Conservation (phyloP, 1,139 yeast species). For the Geotrichum histeridarum region DNA sequence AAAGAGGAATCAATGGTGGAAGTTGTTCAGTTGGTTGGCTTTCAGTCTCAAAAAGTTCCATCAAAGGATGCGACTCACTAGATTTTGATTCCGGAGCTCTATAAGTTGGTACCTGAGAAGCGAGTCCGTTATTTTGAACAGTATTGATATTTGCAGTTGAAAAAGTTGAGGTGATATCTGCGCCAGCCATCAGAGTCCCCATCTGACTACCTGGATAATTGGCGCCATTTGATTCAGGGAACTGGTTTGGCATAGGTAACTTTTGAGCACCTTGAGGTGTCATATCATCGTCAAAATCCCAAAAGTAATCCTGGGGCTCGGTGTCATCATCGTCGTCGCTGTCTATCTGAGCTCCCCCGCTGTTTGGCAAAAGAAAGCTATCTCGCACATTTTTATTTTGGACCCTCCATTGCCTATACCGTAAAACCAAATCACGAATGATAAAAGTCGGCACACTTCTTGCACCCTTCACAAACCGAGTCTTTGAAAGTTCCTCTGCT, state of each 20-base stretch:
- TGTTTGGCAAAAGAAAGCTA: conserved; percentile 21
- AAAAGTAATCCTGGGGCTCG: conserved; percentile 58
- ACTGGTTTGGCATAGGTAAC: background rate
- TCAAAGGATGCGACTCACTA: conserved; percentile 17
- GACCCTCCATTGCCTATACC: conserved; percentile 67
- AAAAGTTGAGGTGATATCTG: background rate
- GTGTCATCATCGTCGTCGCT: conserved; percentile 33
- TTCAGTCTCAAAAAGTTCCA: conserved; percentile 18
- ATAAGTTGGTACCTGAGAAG: background rate
- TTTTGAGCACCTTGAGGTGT: background rate
- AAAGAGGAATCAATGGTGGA: conserved; percentile 8
- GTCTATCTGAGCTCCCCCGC: conserved; percentile 26
- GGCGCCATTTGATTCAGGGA: background rate
- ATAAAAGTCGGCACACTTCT: conserved; percentile 55
- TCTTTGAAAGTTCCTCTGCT: conserved; percentile 77
- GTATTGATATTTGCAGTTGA: background rate
- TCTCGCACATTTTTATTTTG: conserved; percentile 34
- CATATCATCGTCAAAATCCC: conserved; percentile 67
- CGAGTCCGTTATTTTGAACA: background rate
- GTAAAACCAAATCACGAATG: conserved; percentile 70
- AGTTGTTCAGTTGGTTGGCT: background rate
- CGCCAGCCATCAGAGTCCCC: conserved; percentile 3
- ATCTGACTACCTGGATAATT: background rate
- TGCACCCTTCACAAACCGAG: conserved; percentile 63
- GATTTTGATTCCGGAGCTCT: background rate